phyloP scores from a whole-genome alignment of 352 stramenopile genomes.

The Phytophthora melonis region DNA sequence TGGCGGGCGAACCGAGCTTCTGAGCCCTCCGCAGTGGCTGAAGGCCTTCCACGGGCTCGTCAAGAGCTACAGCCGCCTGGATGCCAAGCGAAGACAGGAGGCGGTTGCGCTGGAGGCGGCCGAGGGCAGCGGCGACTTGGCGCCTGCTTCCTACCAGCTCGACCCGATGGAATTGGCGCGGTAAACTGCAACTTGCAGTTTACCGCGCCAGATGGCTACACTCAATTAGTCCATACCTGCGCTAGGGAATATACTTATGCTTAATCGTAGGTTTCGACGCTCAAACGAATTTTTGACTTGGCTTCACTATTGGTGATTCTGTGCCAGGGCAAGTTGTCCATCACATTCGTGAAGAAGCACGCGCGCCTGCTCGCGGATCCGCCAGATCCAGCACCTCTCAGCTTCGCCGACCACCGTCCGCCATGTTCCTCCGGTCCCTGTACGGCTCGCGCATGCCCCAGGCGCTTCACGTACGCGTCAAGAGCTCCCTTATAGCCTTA shows the following conservation, averaged over 20 bases:
- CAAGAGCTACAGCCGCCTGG: conserved; percentile 67
- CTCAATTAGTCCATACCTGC: background rate
- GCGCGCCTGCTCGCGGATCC: conserved; percentile 18
- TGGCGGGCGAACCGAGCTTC: conserved; percentile 56
- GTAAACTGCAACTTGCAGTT: conserved; percentile 13
- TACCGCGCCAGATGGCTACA: conserved; percentile 21
- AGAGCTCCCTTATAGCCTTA: background rate
- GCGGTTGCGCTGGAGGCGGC: conserved; percentile 17
- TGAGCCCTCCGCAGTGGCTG: conserved; percentile 69
- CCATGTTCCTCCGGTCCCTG: conserved; percentile 84
- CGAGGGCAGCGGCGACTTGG: conserved; percentile 10
- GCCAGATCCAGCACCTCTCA: conserved; percentile 6
- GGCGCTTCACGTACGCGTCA: conserved; percentile 63
- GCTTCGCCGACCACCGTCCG: background rate
- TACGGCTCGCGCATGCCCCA: conserved; percentile 85
- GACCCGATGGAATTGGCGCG: conserved; percentile 28
- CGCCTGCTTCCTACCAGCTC: conserved; percentile 24
- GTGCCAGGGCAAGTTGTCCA: conserved; percentile 12
- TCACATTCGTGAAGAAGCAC: conserved; percentile 23
- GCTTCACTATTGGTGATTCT: background rate
- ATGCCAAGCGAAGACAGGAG: conserved; percentile 60
- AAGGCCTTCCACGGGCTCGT: conserved; percentile 65
- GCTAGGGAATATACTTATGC: background rate
- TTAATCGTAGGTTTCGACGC: conserved; percentile 1
- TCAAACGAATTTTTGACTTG: conserved; percentile 9